Evolutionary conservation across 2,329 filamentous ascomycete species (phyloP).

Genomic region (Corniculantispora saksenae): DNA sequence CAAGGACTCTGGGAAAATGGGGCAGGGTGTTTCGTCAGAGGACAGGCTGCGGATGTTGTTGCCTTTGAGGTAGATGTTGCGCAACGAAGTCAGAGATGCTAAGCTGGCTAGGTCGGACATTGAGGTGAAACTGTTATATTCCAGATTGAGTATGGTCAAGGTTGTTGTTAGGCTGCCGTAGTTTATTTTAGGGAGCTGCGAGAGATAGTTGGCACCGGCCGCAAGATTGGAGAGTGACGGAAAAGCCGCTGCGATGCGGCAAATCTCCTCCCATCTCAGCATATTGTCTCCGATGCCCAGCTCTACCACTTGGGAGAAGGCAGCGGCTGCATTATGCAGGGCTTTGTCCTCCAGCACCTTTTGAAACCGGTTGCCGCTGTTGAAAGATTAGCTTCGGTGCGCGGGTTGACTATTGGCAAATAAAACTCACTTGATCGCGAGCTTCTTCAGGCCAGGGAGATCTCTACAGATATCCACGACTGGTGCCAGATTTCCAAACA

Average conservation of each 20-base stretch:
- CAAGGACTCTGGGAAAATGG: constrained; percentile 56
- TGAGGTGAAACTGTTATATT: constrained; percentile 68
- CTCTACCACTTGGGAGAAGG: constrained; percentile 56
- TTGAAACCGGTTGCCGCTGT: constrained; percentile 73
- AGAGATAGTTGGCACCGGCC: constrained; percentile 60
- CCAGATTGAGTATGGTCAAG: constrained; percentile 66
- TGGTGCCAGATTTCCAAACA: constrained; percentile 68
- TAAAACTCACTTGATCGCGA: constrained; percentile 69
- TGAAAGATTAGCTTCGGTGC: constrained; percentile 21
- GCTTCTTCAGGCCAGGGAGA: constrained; percentile 62
- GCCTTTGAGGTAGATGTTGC: constrained; percentile 70
- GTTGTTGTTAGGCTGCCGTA: constrained; percentile 46
- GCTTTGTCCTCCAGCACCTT: constrained; percentile 39
- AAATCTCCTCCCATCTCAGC: constrained; percentile 65
- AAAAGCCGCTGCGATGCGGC: constrained; percentile 55
- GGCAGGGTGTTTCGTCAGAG: constrained; percentile 25
- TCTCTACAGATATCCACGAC: constrained; percentile 71
- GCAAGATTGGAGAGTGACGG: constrained; percentile 51
- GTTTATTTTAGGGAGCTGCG: constrained; percentile 46
- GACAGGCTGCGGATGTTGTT: constrained; percentile 63
- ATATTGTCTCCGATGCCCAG: constrained; percentile 69
- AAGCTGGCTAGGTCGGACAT: constrained; percentile 61
- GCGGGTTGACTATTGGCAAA: not conserved
- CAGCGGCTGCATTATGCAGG: constrained; percentile 35
- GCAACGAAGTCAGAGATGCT: constrained; percentile 50